Evolutionary conservation across 2,329 filamentous ascomycete genomes (phyloP), one percentile per base, ranked within the genome.

Genomic region (Clarireedia sp.): DNA sequence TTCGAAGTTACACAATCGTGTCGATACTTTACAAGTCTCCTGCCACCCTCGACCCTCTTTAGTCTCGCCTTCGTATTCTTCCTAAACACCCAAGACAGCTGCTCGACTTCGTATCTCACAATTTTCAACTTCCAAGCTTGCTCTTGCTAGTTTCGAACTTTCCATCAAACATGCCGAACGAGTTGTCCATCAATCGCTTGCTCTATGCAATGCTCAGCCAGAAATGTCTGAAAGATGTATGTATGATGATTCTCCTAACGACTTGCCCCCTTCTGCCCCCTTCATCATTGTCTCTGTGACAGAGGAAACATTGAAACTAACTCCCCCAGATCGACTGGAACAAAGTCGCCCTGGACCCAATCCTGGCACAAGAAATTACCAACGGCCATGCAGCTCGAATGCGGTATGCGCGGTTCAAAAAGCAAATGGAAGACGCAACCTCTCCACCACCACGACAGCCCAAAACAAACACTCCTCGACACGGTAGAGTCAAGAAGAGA

Each of bases 341-440:
- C 48, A 63, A 70, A 40, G 75, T 81, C 16, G 78, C 78, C 14
- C 66, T 66, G 2, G 68, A 77, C 47, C 65, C 64, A 0, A 54
- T 65, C 40, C 60, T 67, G 10, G 44, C 38, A 8, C 67, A 77
- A 12, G 74, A 74, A 45, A 78, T 81, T 53, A 76, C 75, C 37
- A 81, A 80, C 52, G 78, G 77, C 38, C 78, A 81, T 62, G 78
- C 78, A 3, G 78, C 78, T 14, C 75, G 78, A 40, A 81, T 81
- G 78, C 74, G 78, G 26, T 81, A 75, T 64, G 77, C 74, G 21
- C 75, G 78, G 37, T 79, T 80, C 67, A 74, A 72, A 56, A 71
- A 74, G 54, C 75, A 79, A 47, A 77, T 78, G 70, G 78, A 81
- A 57, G 74, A 74, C 14, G 24, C 37, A n/a, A 68, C 64, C 3